Conservation (phyloP, 805 yeast species). For the Scheffersomyces spartinae region DNA sequence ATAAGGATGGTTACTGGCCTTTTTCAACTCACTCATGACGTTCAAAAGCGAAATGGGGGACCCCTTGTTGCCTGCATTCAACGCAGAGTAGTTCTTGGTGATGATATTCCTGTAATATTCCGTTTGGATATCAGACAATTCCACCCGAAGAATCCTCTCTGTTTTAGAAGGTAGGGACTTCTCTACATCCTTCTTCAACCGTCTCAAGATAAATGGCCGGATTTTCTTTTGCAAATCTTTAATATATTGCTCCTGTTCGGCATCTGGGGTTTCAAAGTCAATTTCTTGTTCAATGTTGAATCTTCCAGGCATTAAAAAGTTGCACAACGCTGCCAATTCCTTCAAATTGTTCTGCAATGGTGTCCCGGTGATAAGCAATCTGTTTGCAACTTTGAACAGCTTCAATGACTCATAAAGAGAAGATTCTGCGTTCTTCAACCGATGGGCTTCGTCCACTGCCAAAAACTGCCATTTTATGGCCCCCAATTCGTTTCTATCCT, state of each 20-base stretch:
- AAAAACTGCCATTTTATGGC: conserved; percentile 86
- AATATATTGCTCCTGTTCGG: conserved; percentile 79
- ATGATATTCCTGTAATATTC: conserved; percentile 89
- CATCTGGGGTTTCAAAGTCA: conserved; percentile 84
- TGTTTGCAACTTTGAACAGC: conserved; percentile 72
- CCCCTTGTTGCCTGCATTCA: conserved; percentile 73
- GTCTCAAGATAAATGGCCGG: conserved; percentile 85
- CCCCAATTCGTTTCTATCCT: conserved; percentile 76
- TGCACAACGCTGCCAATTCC: conserved; percentile 89
- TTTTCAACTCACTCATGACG: conserved; percentile 90
- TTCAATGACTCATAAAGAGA: conserved; percentile 82
- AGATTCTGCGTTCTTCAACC: conserved; percentile 88
- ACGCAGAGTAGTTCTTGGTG: conserved; percentile 84
- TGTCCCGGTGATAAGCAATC: conserved; percentile 92
- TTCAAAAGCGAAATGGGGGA: conserved; percentile 79
- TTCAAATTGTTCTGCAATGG: conserved; percentile 93
- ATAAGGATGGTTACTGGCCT: conserved; percentile 96
- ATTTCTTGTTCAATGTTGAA: conserved; percentile 87
- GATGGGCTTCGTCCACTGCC: conserved; percentile 98
- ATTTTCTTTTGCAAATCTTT: conserved; percentile 73
- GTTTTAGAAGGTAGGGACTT: conserved; percentile 93
- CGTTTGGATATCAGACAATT: conserved; percentile 88
- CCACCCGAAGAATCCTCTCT: conserved; percentile 91
- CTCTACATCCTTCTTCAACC: conserved; percentile 95
- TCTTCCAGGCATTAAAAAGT: conserved; percentile 93